Conservation (phyloP, 2,329 filamentous ascomycete species). For the Ceratocystis destructans region DNA sequence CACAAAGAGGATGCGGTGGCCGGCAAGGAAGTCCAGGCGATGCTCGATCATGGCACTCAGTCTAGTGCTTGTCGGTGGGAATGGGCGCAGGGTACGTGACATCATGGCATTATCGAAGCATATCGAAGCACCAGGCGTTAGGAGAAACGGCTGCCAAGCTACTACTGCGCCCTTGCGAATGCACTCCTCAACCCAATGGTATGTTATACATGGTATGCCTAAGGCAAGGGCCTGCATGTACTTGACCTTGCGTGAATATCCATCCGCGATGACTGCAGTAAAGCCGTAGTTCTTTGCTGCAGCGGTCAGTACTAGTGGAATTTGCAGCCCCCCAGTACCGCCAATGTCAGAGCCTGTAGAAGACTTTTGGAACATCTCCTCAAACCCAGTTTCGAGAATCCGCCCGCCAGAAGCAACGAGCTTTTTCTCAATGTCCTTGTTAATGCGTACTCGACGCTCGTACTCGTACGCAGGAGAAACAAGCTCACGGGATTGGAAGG, state of each 20-base stretch:
- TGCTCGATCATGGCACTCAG: constrained; percentile 43
- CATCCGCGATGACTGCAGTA: constrained; percentile 71
- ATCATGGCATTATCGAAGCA: constrained; percentile 64
- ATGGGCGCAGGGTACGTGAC: constrained; percentile 54
- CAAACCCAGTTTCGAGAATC: constrained; percentile 62
- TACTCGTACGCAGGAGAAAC: constrained; percentile 41
- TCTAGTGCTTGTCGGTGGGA: constrained; percentile 41
- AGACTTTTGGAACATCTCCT: constrained; percentile 55
- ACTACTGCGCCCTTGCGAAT: constrained; percentile 46
- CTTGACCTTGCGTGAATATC: constrained; percentile 74
- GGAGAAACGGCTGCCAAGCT: constrained; percentile 67
- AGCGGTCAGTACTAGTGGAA: constrained; percentile 39
- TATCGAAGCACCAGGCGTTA: constrained; percentile 69
- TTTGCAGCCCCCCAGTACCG: background rate
- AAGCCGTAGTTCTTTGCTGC: constrained; percentile 51
- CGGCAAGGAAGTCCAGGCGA: constrained; percentile 50
- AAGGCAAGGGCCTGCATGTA: constrained; percentile 91
- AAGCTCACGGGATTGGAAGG: constrained; percentile 42
- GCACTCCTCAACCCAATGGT: constrained; percentile 68
- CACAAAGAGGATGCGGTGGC: constrained; percentile 57
- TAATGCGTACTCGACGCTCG: constrained; percentile 29
- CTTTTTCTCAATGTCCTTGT: constrained; percentile 38
- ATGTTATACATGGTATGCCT: constrained; percentile 71
- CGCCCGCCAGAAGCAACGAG: constrained; percentile 60
- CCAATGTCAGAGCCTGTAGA: background rate